Evolutionary conservation across 2,329 filamentous ascomycete genomes (phyloP).

Genomic region (Fusarium napiforme): DNA sequence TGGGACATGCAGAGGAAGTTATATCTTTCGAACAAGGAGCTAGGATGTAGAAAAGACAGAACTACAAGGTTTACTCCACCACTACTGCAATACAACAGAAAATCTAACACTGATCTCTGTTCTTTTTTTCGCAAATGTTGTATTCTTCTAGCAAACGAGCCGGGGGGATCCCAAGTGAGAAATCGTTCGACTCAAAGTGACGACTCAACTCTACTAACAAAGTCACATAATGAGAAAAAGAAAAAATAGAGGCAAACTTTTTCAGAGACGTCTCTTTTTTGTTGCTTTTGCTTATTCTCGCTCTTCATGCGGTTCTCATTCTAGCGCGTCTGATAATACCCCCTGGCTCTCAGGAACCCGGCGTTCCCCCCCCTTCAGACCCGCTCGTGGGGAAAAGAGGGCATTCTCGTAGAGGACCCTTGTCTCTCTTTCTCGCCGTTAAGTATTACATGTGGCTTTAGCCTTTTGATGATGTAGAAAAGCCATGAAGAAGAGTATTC

Average conservation of each 20-base stretch:
- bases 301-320: conserved; percentile 19
- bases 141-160: conserved; percentile 8
- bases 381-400: conserved; percentile 12
- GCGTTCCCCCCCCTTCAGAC: conserved; percentile 1
- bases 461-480: neutral
- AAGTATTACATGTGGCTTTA: neutral
- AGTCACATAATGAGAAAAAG: neutral
- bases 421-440: conserved; percentile 9
- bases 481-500: no score
- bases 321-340: conserved; percentile 18
- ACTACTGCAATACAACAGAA: conserved; percentile 1
- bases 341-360: conserved; percentile 30
- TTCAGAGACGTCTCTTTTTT: neutral
- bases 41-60: conserved; percentile 9
- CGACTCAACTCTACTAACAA: conserved; percentile 24
- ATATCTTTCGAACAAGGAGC: conserved; percentile 23
- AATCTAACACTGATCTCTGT: neutral
- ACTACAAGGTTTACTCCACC: conserved; percentile 14
- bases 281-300: conserved; percentile 2
- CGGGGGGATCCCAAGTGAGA: conserved; percentile 20
- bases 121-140: neutral
- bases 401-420: neutral
- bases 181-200: conserved; percentile 44
- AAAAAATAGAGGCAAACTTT: conserved; percentile 18
- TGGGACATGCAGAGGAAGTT: conserved; percentile 26